Base-by-base conservation (phyloP, 768 basidiomycete genomes). In the Hygrophorus russula region DNA sequence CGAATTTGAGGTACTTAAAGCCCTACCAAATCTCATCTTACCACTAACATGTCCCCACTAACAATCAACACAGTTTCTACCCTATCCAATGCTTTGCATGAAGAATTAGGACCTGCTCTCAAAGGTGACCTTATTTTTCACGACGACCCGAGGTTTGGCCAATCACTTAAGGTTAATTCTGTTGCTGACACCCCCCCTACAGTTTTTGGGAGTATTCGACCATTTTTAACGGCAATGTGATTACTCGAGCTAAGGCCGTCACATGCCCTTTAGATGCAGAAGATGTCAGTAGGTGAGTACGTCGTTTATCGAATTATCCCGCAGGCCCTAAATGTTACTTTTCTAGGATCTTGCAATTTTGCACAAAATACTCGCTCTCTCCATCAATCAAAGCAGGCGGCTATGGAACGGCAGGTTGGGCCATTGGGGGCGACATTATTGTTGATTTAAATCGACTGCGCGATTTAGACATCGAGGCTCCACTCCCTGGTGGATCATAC, bases 371-470 rank as follows among this genome's bases (percentile, higher is more conserved):
- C 54, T 62, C 63, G 0, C 64, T 93, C 2, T 78, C 82, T 8
- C 74, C 83, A 4, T 90, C 87, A 7, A 73, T 91, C 52, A 91
- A 89, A 57, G 84, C 87, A 1, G 92, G 92, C 18, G 92, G 92
- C 0, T 92, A 85, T 56, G 92, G 90, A 5, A 92, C 86, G 1
- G 87, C 82, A 8, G 91, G 89, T 1, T 90, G 89, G 84, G 77
- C 87, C 37, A 75, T 93, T 42, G 79, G 78, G 12, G 92, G 92
- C 30, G 82, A 93, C 53, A 67, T 94, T 45, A 79, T 94, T 54
- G 60, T 93, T 51, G 92, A 94, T 62, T 62, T 94, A 38, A 74
- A 70, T 53, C 74, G 70, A 51, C 63, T 96, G 39, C 66, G 68
- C 41, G 79, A 81, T 30, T 66, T 85, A 31, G 73, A 78, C 27